A percentile compares a stretch with the other conserved stretches of the same genome.
phyloP scores from a whole-genome alignment of 2,329 filamentous ascomycete genomes.

The Lecanoromycetidae sp. region DNA sequence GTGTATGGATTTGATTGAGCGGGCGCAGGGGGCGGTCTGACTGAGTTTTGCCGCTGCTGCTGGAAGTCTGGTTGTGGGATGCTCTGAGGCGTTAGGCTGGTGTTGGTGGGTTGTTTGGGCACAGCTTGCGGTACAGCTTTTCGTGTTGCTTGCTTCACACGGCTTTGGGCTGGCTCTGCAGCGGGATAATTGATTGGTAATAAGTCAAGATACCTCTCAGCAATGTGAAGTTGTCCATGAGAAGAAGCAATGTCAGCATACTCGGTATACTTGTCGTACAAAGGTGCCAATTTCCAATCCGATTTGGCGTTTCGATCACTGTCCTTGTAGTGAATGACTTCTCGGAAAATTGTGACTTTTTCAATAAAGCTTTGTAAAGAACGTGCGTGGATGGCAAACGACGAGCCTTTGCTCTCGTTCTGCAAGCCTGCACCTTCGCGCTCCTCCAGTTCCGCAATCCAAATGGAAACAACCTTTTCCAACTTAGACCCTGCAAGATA shows the following conservation, averaged over 20 bases:
- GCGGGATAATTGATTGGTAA: conserved; percentile 72
- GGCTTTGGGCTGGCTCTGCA: conserved; percentile 73
- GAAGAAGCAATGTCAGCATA: conserved; percentile 91
- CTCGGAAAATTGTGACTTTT: conserved; percentile 93
- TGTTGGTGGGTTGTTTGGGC: conserved; percentile 30
- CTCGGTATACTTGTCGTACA: conserved; percentile 94
- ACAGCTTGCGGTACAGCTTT: conserved; percentile 39
- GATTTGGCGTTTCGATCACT: conserved; percentile 55
- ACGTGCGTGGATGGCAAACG: conserved; percentile 82
- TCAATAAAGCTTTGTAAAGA: conserved; percentile 90
- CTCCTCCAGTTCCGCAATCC: conserved; percentile 81
- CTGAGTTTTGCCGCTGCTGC: conserved; percentile 15
- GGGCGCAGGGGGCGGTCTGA: conserved; percentile 24
- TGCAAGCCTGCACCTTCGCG: conserved; percentile 64
- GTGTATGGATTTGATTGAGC: conserved; percentile 30
- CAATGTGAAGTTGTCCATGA: conserved; percentile 73
- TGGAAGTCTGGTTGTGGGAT: conserved; percentile 21
- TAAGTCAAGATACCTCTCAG: conserved; percentile 82
- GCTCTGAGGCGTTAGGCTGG: conserved; percentile 33
- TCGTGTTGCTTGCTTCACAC: conserved; percentile 72
- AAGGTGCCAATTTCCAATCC: conserved; percentile 74
- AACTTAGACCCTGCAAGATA: conserved; percentile 91
- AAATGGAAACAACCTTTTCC: conserved; percentile 92
- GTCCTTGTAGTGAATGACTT: conserved; percentile 86
- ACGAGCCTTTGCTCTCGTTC: conserved; percentile 58